Evolutionary conservation across 352 stramenopile genomes (phyloP).

Genomic region (Pelagophyceae sp.): DNA sequence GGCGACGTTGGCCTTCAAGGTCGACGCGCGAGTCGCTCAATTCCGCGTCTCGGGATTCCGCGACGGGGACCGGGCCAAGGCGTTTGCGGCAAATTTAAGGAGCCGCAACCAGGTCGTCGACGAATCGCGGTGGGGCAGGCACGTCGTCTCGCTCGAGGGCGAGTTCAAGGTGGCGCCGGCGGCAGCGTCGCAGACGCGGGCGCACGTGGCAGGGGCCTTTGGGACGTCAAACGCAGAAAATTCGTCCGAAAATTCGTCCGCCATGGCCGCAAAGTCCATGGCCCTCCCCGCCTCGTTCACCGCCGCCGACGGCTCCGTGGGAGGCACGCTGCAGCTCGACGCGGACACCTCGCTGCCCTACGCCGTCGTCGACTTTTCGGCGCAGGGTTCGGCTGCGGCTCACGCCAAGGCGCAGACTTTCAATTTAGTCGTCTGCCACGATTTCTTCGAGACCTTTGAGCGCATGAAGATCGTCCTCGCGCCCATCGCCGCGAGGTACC

Average conservation of each 20-base stretch:
- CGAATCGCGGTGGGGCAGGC: background rate
- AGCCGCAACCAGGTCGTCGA: conserved; percentile 7
- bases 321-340: conserved; percentile 71
- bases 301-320: conserved; percentile 16
- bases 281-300: conserved; percentile 27
- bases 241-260: conserved; percentile 27
- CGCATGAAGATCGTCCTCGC: conserved; percentile 81
- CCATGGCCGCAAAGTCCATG: conserved; percentile 40
- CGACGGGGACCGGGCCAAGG: background rate
- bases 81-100: background rate
- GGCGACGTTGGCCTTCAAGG: background rate
- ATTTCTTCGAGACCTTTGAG: conserved; percentile 89
- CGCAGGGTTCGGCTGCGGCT: background rate
- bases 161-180: background rate
- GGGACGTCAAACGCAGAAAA: conserved; percentile 23
- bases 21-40: background rate
- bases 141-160: background rate
- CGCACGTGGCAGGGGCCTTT: conserved; percentile 20
- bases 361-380: conserved; percentile 60
- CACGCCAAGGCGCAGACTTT: conserved; percentile 46
- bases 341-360: conserved; percentile 80
- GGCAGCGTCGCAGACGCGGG: background rate
- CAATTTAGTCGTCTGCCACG: conserved; percentile 85
- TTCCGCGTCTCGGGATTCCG: background rate
- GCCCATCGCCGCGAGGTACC: conserved; percentile 70